Evolutionary conservation across 345 rosid species (phyloP), one percentile per base, ranked within the genome.

Genomic region (Clarkia xantiana): DNA sequence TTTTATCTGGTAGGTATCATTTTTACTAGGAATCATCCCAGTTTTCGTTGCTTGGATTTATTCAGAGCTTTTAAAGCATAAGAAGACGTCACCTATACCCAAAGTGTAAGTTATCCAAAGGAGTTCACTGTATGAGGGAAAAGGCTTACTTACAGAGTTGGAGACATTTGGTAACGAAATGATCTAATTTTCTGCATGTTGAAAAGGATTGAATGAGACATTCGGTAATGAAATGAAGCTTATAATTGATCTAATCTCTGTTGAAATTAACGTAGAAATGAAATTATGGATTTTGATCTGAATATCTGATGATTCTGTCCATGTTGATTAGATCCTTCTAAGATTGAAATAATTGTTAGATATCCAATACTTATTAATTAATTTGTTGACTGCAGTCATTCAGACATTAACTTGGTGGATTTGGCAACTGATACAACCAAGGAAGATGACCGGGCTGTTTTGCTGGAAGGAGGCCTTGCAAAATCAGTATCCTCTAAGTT

Each of bases 391-490:
- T 71, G 70, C 82, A 93, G 99, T 60, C 95, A 93, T 68, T 84
- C 99, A 40, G 96, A 82, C 68, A 75, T 62, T 56, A 80, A 93
- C 65, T 77, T 93, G 64, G 78, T 50, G 75, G 99, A 84, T 48
- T 69, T 78, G 73, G 88, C 64, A 57, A 83, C 65, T 40, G 74
- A 63, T 56, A 63, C 80, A 3, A 62, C 57, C 61, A 84, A 82
- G 67, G 95, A 87, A 44, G 86, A 80, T 69, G 99, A 93, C 18
- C 75, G 71, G 52, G 78, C 88, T 67, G 88, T 76, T 62, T 67
- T 87, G 77, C 69, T 91, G 67, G 96, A 87, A 67, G 94, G 94
- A 63, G 99, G 99, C 62, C 79, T 87, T 39, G 2, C 76, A 47
- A 77, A 86, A 73, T 76, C 94, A 8, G 67, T 90, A 56, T 93